Conservation (phyloP, 2,329 filamentous ascomycete species). For the Verticillium isaacii region DNA sequence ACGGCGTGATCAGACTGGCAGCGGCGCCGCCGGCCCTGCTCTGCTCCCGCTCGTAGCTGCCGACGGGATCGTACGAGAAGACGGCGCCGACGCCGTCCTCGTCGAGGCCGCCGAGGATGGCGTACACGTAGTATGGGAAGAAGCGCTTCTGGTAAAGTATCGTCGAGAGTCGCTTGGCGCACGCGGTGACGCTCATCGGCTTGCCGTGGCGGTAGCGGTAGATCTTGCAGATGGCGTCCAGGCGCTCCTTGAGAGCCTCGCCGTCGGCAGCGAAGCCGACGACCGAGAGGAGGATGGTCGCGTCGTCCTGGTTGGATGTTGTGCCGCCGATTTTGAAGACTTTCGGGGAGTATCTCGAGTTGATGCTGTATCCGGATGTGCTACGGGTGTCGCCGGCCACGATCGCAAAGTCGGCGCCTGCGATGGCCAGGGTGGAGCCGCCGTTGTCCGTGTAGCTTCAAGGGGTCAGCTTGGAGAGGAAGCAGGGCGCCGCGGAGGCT, state of each 20-base stretch:
- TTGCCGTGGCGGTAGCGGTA: slow-evolving; percentile 98
- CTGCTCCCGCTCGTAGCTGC: slow-evolving; percentile 95
- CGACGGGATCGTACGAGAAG: slow-evolving; percentile 97
- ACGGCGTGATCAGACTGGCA: slow-evolving; percentile 95
- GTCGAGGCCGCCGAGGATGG: slow-evolving; percentile 89
- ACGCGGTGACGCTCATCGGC: slow-evolving; percentile 89
- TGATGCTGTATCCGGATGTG: slow-evolving; percentile 97
- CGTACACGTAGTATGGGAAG: slow-evolving; percentile 97
- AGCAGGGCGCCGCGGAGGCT: slow-evolving; percentile 22
- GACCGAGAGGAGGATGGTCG: slow-evolving; percentile 84
- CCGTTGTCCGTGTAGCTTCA: slow-evolving; percentile 96
- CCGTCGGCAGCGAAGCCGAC: slow-evolving; percentile 96
- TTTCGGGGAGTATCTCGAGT: slow-evolving; percentile 91
- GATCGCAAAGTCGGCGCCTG: slow-evolving; percentile 90
- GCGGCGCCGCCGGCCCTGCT: slow-evolving; percentile 91
- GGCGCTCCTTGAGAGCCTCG: slow-evolving; percentile 84
- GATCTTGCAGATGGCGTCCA: slow-evolving; percentile 96
- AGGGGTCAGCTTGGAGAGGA: slow-evolving; percentile 8
- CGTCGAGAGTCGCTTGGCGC: slow-evolving; percentile 89
- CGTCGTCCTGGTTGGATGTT: slow-evolving; percentile 77
- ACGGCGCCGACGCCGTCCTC: slow-evolving; percentile 91
- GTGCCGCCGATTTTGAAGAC: slow-evolving; percentile 96
- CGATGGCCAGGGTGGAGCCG: slow-evolving; percentile 91
- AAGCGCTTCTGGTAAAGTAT: slow-evolving; percentile 97
- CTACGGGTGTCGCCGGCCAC: slow-evolving; percentile 95